A percentile compares a stretch with the other conserved stretches of the same genome.
Conservation (phyloP, 805 yeast species). For the Candida methanosorbosa region DNA sequence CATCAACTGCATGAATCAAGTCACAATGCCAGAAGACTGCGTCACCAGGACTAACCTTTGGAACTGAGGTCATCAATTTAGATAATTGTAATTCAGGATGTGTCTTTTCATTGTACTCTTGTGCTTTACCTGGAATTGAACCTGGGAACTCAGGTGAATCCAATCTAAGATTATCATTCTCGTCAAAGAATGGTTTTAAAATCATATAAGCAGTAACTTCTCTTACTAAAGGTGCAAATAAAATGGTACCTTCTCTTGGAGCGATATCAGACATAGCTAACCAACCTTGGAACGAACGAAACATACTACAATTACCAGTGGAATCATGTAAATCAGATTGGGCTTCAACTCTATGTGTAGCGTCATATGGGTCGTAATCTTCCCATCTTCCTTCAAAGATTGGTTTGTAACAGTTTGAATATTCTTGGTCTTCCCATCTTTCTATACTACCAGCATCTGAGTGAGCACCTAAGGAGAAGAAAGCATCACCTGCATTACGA, state of each 20-base stretch:
- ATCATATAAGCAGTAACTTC: constrained; percentile 30
- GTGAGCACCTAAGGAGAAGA: constrained; percentile 29
- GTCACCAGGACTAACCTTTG: constrained; percentile 33
- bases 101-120: constrained; percentile 17
- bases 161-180: constrained; percentile 23
- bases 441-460: constrained; percentile 33
- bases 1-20: constrained; percentile 31
- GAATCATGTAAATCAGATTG: constrained; percentile 25
- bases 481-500: constrained; percentile 27
- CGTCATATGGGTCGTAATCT: constrained; percentile 31
- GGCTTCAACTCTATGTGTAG: constrained; percentile 26
- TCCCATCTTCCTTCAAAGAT: constrained; percentile 34
- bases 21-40: constrained; percentile 36
- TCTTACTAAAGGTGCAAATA: constrained; percentile 27
- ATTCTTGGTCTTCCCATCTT: constrained; percentile 36
- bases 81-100: constrained; percentile 29
- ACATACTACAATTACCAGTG: constrained; percentile 14
- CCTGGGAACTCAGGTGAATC: constrained; percentile 29
- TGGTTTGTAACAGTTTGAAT: constrained; percentile 23
- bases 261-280: constrained; percentile 26
- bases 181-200: constrained; percentile 30
- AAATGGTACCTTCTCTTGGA: constrained; percentile 31
- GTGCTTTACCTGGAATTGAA: constrained; percentile 28
- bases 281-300: constrained; percentile 39
- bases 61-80: constrained; percentile 25